These are phyloP conservation scores for Albophoma yamanashiensis DNA, from an alignment of 2,329 filamentous ascomycete genomes.

Conservation along the genomic window DNA sequence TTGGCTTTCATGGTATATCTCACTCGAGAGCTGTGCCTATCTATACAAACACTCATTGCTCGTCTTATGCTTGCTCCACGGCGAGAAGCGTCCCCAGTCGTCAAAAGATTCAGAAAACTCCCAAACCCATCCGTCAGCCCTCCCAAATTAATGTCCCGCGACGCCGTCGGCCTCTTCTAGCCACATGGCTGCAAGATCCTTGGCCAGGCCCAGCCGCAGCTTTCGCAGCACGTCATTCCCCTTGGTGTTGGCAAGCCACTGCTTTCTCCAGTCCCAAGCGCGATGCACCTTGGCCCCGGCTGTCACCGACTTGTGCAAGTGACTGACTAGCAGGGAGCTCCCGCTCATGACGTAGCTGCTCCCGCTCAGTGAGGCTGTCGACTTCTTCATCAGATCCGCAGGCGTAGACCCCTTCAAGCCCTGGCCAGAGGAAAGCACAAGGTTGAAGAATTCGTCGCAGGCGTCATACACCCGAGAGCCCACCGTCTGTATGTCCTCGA, in stretches of 20 bases:
- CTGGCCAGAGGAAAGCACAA: slow-evolving; percentile 61
- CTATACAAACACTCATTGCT: not conserved
- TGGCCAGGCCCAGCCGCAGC: slow-evolving; percentile 62
- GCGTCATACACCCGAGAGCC: slow-evolving; percentile 59
- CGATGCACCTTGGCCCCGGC: slow-evolving; percentile 43
- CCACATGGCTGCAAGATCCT: slow-evolving; percentile 63
- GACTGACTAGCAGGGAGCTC: slow-evolving; percentile 58
- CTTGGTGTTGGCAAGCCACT: slow-evolving; percentile 56
- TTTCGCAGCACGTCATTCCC: slow-evolving; percentile 62
- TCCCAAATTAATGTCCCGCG: slow-evolving; percentile 24
- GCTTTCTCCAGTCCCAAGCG: slow-evolving; percentile 69
- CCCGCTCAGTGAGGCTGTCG: slow-evolving; percentile 42
- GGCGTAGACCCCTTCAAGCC: slow-evolving; percentile 53
- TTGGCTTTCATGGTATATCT: not conserved
- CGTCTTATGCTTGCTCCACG: not conserved
- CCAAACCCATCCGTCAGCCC: not conserved
- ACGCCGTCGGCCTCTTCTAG: slow-evolving; percentile 52
- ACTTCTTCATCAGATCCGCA: slow-evolving; percentile 52
- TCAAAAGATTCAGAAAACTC: not conserved
- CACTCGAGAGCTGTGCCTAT: not conserved
- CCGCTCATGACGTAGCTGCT: slow-evolving; percentile 61
- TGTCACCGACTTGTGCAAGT: slow-evolving; percentile 49
- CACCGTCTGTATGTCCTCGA: slow-evolving; percentile 73
- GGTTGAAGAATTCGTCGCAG: slow-evolving; percentile 68
- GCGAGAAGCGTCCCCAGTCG: not conserved